Evolutionary conservation across 352 stramenopile genomes (phyloP).

Genomic region (Phytophthora nicotianae): DNA sequence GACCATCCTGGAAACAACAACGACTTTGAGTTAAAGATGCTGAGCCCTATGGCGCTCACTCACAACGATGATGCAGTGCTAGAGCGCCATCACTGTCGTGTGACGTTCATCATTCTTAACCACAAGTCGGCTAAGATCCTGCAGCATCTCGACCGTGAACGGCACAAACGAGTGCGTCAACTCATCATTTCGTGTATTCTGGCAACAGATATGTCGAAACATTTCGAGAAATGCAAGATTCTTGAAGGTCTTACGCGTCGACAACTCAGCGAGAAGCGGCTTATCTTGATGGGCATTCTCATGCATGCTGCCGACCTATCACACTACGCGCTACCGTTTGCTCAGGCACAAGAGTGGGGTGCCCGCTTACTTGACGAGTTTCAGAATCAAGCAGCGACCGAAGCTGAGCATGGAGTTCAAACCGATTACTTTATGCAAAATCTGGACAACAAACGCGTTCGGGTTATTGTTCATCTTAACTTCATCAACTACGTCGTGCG

Average conservation of each 20-base stretch:
- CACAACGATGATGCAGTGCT: slow-evolving; percentile 88
- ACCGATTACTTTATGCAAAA: slow-evolving; percentile 80
- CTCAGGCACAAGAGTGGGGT: slow-evolving; percentile 58
- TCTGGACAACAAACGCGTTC: slow-evolving; percentile 51
- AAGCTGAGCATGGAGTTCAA: slow-evolving; percentile 54
- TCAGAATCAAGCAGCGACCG: slow-evolving; percentile 58
- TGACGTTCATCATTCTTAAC: slow-evolving; percentile 81
- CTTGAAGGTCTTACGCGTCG: slow-evolving; percentile 65
- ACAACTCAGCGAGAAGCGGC: slow-evolving; percentile 61
- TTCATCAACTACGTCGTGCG: slow-evolving; percentile 81
- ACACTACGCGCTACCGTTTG: slow-evolving; percentile 61
- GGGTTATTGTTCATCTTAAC: slow-evolving; percentile 71
- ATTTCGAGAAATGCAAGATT: slow-evolving; percentile 76
- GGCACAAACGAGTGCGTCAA: slow-evolving; percentile 60
- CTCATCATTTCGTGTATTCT: slow-evolving; percentile 77
- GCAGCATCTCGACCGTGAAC: slow-evolving; percentile 55
- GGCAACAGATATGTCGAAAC: slow-evolving; percentile 77
- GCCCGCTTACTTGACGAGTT: slow-evolving; percentile 74
- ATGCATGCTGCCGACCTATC: slow-evolving; percentile 77
- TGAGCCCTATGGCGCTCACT: slow-evolving; percentile 77
- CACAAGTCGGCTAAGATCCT: slow-evolving; percentile 79
- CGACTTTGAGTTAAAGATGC: slow-evolving; percentile 80
- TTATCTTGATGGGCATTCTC: slow-evolving; percentile 68
- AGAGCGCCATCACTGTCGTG: slow-evolving; percentile 80
- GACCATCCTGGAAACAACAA: slow-evolving; percentile 87